phyloP scores from a whole-genome alignment of 2,329 filamentous ascomycete species.

The Hypoxylon sp. region DNA sequence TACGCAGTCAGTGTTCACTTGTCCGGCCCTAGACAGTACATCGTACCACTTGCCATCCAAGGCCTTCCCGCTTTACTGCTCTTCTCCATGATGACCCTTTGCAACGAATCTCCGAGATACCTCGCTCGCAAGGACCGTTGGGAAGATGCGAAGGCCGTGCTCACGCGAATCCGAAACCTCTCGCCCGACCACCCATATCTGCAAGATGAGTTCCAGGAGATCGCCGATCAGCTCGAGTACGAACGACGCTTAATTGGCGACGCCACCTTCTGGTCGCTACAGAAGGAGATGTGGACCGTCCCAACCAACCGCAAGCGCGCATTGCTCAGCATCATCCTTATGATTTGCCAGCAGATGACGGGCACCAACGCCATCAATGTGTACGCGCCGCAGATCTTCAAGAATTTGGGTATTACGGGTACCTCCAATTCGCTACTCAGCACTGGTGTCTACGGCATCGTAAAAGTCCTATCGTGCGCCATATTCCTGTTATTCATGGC shows the following conservation, averaged over 20 bases:
- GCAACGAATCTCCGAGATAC: slow-evolving; percentile 76
- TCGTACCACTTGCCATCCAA: slow-evolving; percentile 75
- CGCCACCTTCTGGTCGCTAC: slow-evolving; percentile 68
- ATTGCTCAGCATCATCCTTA: slow-evolving; percentile 71
- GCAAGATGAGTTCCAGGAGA: slow-evolving; percentile 73
- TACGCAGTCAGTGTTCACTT: slow-evolving; percentile 63
- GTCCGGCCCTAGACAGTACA: slow-evolving; percentile 58
- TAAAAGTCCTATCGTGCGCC: slow-evolving; percentile 72
- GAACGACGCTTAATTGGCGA: slow-evolving; percentile 72
- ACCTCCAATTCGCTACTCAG: slow-evolving; percentile 70
- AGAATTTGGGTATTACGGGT: slow-evolving; percentile 58
- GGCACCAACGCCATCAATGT: slow-evolving; percentile 62
- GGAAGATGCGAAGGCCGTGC: slow-evolving; percentile 71
- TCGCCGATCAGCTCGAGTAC: slow-evolving; percentile 72
- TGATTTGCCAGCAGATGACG: slow-evolving; percentile 82
- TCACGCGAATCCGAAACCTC: slow-evolving; percentile 71
- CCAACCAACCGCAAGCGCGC: slow-evolving; percentile 74
- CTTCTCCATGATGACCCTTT: slow-evolving; percentile 72
- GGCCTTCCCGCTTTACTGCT: slow-evolving; percentile 73
- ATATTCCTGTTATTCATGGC: slow-evolving; percentile 72
- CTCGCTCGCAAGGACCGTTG: slow-evolving; percentile 75
- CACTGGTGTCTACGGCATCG: slow-evolving; percentile 74
- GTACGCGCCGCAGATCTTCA: slow-evolving; percentile 55
- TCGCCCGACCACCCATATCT: slow-evolving; percentile 67
- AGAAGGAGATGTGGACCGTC: slow-evolving; percentile 75